Evolutionary conservation across 306 rosid genomes (phyloP).

Genomic region (Rosa chinensis): DNA sequence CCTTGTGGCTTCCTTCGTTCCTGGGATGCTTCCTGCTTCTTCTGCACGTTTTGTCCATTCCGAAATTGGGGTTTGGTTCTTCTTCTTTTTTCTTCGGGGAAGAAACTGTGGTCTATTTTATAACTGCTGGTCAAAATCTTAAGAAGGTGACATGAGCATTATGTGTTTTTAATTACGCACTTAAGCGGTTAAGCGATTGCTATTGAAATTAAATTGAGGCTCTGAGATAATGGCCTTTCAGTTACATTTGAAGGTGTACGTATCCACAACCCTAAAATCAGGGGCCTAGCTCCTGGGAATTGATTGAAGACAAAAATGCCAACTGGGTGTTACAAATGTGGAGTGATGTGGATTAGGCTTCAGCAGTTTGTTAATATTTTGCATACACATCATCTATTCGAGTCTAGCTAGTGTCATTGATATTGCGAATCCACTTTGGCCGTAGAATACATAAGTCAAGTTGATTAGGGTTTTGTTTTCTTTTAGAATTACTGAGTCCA

Average conservation of each 20-base stretch:
- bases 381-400: neutral
- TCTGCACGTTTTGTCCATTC: conserved; percentile 4
- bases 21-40: conserved; percentile 1
- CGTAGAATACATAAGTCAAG: neutral
- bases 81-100: neutral
- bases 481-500: neutral
- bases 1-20: neutral
- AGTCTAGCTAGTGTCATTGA: neutral
- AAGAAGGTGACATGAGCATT: neutral
- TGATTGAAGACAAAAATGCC: neutral
- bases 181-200: neutral
- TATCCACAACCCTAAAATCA: neutral
- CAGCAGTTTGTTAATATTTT: neutral
- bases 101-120: neutral
- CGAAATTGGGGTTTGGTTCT: neutral
- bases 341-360: neutral
- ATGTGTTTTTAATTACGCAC: neutral
- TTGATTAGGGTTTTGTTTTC: neutral
- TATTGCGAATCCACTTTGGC: neutral
- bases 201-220: neutral
- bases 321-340: neutral
- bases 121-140: neutral
- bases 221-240: neutral
- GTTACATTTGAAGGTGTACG: neutral
- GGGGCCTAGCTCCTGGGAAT: neutral